Base-by-base conservation (phyloP, 805 yeast species). In the Priceomyces fermenticarens region DNA sequence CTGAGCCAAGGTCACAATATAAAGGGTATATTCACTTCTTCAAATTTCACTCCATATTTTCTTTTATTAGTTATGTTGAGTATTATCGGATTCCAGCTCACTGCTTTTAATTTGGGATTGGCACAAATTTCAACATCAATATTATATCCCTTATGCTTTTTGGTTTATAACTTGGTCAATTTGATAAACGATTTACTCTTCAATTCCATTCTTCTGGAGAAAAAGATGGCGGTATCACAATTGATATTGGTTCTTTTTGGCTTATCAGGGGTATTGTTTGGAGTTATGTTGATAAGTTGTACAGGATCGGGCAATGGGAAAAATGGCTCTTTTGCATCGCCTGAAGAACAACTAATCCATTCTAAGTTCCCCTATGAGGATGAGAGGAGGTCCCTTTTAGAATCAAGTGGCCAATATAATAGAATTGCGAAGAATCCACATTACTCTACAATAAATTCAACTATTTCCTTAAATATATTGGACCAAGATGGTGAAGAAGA, bases 111-210 rank as follows among this genome's bases (percentile, higher is more conserved):
- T 62, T 70, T 77, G 52, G 96, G 95, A 0, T 70, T 88, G 41
- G 73, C 80, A 36, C 73, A 73, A 43, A 74, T 83, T 32, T 81
- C 88, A 39, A 86, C 96, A 0, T 80, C 91, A 2, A 74, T 88
- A 12, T 68, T 89, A 26, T 89, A 88, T 55, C 97, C 97, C 1
- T 65, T 89, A 47, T 85, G 89, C 27, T 89, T 89, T 59, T 83
- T 93, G 61, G 78, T 87, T 34, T 88, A 85, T 68, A 89, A 87
- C 65, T 64, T 86, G 37, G 70, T 77, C 43, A 83, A 85, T 48
- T 56, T 70, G 44, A 51, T 69, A 41, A 70, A 70, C 42, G 75
- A 68, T 41, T 45, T 70, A 34, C 75, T 82, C 28, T 65, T 79
- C 46, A 87, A 87, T 60, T 82, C 85, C 12, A 60, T 85, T 32